Percentiles rank a stretch among this genome's conserved stretches.
Conservation (phyloP, 1,284 basidiomycete genomes). For the Agaricales sp. region DNA sequence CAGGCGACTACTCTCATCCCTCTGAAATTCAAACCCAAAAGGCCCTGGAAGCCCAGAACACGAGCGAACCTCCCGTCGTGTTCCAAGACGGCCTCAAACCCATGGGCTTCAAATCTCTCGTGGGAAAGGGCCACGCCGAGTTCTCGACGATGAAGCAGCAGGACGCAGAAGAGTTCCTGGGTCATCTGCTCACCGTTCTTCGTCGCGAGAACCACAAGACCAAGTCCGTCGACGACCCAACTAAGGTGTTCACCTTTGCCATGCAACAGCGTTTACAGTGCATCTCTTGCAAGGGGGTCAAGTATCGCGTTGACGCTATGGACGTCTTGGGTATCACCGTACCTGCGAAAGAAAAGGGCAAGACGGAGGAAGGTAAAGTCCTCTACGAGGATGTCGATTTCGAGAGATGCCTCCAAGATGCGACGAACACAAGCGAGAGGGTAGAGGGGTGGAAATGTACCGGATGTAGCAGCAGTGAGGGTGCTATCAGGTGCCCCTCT, state of each 20-base stretch:
- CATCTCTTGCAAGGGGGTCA: slow-evolving; percentile 72
- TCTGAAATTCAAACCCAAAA: slow-evolving; percentile 15
- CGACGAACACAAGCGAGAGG: slow-evolving; percentile 56
- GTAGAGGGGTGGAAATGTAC: slow-evolving; percentile 63
- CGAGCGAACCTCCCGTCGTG: slow-evolving; percentile 27
- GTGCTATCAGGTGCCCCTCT: slow-evolving; percentile 30
- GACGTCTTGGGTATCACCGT: slow-evolving; percentile 80
- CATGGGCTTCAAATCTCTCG: slow-evolving; percentile 77
- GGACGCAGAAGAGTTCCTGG: slow-evolving; percentile 94
- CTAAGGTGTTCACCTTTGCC: slow-evolving; percentile 71
- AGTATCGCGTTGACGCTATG: slow-evolving; percentile 73
- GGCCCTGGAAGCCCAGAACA: slow-evolving; percentile 9
- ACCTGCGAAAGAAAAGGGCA: slow-evolving; percentile 47
- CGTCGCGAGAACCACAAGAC: slow-evolving; percentile 54
- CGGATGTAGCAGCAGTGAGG: slow-evolving; percentile 27
- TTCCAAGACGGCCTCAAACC: slow-evolving; percentile 90
- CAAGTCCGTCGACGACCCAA: slow-evolving; percentile 46
- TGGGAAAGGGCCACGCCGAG: slow-evolving; percentile 90
- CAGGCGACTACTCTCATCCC: slow-evolving; percentile 82
- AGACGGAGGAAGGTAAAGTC: slow-evolving; percentile 49
- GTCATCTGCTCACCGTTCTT: slow-evolving; percentile 67
- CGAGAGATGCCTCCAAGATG: slow-evolving; percentile 52
- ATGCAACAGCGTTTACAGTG: slow-evolving; percentile 86
- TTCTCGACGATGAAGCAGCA: slow-evolving; percentile 97
- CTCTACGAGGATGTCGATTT: slow-evolving; percentile 68